phyloP scores from a whole-genome alignment of 352 stramenopile genomes.

The Phytophthora foliorum region DNA sequence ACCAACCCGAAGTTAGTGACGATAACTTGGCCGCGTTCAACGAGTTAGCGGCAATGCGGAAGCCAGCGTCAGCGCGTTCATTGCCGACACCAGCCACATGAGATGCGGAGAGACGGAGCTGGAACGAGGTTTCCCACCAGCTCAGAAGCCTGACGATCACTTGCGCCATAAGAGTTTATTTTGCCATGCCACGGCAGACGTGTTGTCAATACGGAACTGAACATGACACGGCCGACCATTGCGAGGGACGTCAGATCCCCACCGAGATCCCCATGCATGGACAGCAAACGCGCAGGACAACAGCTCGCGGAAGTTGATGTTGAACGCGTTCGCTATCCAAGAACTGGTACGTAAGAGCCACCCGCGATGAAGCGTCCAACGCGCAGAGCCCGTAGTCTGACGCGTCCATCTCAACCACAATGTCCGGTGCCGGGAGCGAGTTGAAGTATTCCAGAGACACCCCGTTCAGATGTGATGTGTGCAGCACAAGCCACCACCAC shows the following conservation, averaged over 20 bases:
- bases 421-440: conserved; percentile 10
- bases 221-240: conserved; percentile 9
- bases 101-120: conserved; percentile 17
- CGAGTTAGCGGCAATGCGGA: neutral
- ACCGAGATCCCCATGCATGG: neutral
- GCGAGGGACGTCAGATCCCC: neutral
- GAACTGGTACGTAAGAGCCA: conserved; percentile 3
- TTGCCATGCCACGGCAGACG: conserved; percentile 26
- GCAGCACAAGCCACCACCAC: conserved; percentile 11
- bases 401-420: too few relatives aligned
- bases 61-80: too few relatives aligned
- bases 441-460: conserved; percentile 29
- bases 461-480: conserved; percentile 20
- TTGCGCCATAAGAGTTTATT: conserved; percentile 11
- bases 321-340: conserved; percentile 14
- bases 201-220: conserved; percentile 37
- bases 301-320: conserved; percentile 42
- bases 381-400: conserved; percentile 26
- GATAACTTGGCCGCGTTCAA: neutral
- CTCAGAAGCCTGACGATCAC: conserved; percentile 1
- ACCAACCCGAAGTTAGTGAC: conserved; percentile 10
- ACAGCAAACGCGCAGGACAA: conserved; percentile 22
- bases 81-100: conserved; percentile 12
- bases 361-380: conserved; percentile 1
- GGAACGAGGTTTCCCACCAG: conserved; percentile 4